phyloP scores from a whole-genome alignment of 768 basidiomycete species.

The Tricholoma sp. region DNA sequence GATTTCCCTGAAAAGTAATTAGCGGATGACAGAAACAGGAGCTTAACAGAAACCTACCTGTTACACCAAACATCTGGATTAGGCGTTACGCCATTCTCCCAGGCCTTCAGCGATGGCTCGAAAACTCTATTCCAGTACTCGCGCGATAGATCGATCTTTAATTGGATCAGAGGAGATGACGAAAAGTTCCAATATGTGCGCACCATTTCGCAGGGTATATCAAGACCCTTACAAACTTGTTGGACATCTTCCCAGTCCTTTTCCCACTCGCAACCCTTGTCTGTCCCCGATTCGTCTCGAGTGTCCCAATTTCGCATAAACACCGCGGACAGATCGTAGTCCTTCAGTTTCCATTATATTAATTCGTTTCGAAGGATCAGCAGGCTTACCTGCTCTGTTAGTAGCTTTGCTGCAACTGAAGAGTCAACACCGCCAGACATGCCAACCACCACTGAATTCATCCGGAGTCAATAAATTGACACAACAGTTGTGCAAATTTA shows the following conservation, averaged over 20 bases:
- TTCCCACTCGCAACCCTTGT: slow-evolving; percentile 93
- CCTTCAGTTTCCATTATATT: slow-evolving; percentile 33
- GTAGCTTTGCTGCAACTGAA: slow-evolving; percentile 76
- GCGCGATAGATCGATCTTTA: slow-evolving; percentile 77
- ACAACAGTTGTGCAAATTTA: neutral
- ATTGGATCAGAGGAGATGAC: slow-evolving; percentile 2
- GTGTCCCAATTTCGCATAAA: slow-evolving; percentile 98
- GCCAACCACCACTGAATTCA: slow-evolving; percentile 68
- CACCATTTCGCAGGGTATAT: slow-evolving; percentile 74
- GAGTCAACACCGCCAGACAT: slow-evolving; percentile 98
- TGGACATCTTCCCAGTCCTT: slow-evolving; percentile 92
- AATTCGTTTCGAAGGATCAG: neutral
- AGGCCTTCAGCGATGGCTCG: slow-evolving; percentile 72
- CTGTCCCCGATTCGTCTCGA: slow-evolving; percentile 71
- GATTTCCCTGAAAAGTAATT: slow-evolving; percentile 55
- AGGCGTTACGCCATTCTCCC: slow-evolving; percentile 79
- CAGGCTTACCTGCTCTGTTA: slow-evolving; percentile 56
- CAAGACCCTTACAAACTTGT: slow-evolving; percentile 66
- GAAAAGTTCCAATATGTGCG: slow-evolving; percentile 9
- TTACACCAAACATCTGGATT: slow-evolving; percentile 96
- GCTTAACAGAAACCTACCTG: slow-evolving; percentile 39
- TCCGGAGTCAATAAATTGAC: neutral
- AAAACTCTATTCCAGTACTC: slow-evolving; percentile 94
- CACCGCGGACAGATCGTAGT: slow-evolving; percentile 79
- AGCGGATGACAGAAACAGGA: neutral